These are phyloP conservation scores for Aspergillus affinis DNA, from an alignment of 495 filamentous ascomycete species.

Conservation along the genomic window DNA sequence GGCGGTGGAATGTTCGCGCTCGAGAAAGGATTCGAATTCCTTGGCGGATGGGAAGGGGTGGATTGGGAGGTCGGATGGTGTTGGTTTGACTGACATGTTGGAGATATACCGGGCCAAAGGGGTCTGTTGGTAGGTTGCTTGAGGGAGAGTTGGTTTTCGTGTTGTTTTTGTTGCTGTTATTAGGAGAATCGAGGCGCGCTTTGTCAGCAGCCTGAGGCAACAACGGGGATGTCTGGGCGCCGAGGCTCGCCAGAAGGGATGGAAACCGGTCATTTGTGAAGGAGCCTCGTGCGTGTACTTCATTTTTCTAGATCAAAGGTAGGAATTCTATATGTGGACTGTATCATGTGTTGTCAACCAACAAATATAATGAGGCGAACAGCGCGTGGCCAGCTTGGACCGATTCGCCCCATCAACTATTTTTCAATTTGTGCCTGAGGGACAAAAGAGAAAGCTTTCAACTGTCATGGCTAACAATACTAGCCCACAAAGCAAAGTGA, in stretches of 20 bases:
- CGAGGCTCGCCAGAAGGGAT: not conserved
- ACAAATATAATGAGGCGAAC: too few relatives aligned
- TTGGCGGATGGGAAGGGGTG: constrained; percentile 34
- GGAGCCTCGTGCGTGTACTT: too few relatives aligned
- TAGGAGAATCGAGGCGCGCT: not conserved
- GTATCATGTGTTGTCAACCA: too few relatives aligned
- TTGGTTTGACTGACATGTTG: constrained; percentile 16
- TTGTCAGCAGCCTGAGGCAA: not conserved
- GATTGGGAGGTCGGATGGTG: constrained; percentile 34
- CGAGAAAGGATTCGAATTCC: constrained; percentile 48
- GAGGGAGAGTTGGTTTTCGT: not conserved
- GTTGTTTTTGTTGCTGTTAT: not conserved
- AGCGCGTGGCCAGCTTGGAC: too few relatives aligned
- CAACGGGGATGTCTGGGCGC: not conserved
- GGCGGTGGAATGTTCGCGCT: constrained; percentile 27
- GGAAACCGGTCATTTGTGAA: too few relatives aligned
- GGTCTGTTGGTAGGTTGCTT: not conserved
- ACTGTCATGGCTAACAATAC: too few relatives aligned
- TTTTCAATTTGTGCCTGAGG: too few relatives aligned
- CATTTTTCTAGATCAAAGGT: too few relatives aligned
- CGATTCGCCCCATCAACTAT: too few relatives aligned
- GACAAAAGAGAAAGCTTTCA: too few relatives aligned
- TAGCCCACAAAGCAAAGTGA: too few relatives aligned
- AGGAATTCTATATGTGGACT: too few relatives aligned
- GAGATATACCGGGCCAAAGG: not conserved